Conservation (phyloP, 306 rosid genomes). For the Vigna trinervia region DNA sequence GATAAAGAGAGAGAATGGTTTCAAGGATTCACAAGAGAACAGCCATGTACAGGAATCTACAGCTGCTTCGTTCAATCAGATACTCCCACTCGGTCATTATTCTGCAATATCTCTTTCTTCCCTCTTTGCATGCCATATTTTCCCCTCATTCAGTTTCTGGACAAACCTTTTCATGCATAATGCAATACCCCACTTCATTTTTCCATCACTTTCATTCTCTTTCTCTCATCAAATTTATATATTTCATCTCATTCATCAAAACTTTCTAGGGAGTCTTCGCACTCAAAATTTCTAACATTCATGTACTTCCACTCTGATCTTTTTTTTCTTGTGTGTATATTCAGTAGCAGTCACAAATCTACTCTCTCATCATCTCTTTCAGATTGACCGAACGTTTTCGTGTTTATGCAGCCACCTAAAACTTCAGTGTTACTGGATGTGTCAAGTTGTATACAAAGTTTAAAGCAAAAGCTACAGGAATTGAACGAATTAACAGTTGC, state of each 20-base stretch:
- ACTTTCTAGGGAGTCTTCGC: neutral
- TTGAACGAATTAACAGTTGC: slow-evolving; percentile 44
- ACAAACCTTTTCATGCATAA: slow-evolving; percentile 9
- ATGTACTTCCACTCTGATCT: neutral
- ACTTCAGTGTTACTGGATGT: slow-evolving; percentile 53
- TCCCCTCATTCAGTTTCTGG: neutral
- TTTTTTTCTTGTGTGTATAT: slow-evolving; percentile 8
- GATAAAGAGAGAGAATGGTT: slow-evolving; percentile 52
- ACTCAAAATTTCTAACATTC: neutral
- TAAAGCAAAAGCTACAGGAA: slow-evolving; percentile 53
- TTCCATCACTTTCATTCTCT: slow-evolving; percentile 25
- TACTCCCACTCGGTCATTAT: slow-evolving; percentile 55
- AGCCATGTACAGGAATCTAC: slow-evolving; percentile 56
- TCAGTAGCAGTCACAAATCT: neutral
- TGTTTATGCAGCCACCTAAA: slow-evolving; percentile 44
- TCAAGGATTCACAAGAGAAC: slow-evolving; percentile 61
- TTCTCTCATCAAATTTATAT: neutral
- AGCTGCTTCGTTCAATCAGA: slow-evolving; percentile 64
- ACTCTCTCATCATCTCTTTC: neutral
- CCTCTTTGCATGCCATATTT: neutral
- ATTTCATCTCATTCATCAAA: neutral
- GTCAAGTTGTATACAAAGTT: slow-evolving; percentile 45
- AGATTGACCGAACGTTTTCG: neutral
- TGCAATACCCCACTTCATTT: neutral
- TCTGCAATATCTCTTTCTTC: slow-evolving; percentile 41